These are phyloP conservation scores for Neckera pumila DNA, from an alignment of 225 moss, liverwort and hornwort species.

Conservation along the genomic window DNA sequence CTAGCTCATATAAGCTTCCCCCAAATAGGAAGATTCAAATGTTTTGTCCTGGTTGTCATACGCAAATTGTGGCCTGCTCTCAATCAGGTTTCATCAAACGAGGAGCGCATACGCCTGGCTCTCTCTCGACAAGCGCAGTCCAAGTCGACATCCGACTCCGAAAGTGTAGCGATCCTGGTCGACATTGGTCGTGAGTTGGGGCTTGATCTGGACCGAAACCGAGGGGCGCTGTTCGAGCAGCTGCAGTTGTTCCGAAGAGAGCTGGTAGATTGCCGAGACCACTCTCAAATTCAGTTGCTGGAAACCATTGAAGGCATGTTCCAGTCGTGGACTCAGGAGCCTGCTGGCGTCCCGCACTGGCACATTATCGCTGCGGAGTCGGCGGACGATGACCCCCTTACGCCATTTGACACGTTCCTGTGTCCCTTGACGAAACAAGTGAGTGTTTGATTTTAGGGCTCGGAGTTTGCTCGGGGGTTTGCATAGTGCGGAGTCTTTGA, in stretches of 20 bases:
- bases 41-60: not conserved
- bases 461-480: not conserved
- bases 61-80: not conserved
- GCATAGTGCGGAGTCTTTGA: not conserved
- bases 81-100: conserved; percentile 8
- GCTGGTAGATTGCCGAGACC: not conserved
- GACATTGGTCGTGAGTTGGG: conserved; percentile 15
- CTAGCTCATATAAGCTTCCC: not conserved
- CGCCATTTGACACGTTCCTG: conserved; percentile 7
- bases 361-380: not conserved
- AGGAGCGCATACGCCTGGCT: conserved; percentile 11
- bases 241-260: conserved; percentile 14
- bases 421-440: conserved; percentile 24
- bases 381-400: not conserved
- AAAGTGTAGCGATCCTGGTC: not conserved
- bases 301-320: conserved; percentile 11
- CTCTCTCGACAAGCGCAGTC: not conserved
- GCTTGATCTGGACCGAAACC: conserved; percentile 7
- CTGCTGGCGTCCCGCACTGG: not conserved
- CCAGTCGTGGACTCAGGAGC: conserved; percentile 12
- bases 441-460: not conserved
- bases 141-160: not conserved
- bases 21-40: not conserved
- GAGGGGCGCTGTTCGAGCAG: conserved; percentile 11
- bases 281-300: not conserved